Evolutionary conservation across 495 filamentous ascomycete genomes (phyloP).

Genomic region (Glonium stellatum): DNA sequence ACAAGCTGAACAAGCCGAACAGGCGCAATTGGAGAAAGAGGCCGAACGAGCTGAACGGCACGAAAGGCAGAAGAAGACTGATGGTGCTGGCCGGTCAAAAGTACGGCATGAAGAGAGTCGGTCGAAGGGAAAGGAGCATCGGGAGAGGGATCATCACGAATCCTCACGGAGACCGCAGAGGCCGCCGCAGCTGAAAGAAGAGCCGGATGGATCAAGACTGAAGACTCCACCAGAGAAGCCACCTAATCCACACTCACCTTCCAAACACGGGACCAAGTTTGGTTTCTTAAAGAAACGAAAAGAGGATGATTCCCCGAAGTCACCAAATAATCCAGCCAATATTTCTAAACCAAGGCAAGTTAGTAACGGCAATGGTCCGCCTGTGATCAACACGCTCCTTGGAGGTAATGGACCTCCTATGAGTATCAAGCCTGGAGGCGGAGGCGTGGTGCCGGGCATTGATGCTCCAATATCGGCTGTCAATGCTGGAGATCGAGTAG

Average conservation of each 20-base stretch:
- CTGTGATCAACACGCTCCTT: constrained; percentile 1
- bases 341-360: constrained; percentile 15
- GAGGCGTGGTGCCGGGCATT: constrained; percentile 53
- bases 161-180: constrained; percentile 1
- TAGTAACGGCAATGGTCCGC: constrained; percentile 1
- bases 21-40: constrained; percentile 16
- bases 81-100: constrained; percentile 6
- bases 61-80: constrained; percentile 14
- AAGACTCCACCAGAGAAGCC: neutral
- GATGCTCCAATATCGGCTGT: constrained; percentile 81
- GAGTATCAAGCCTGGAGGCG: constrained; percentile 37
- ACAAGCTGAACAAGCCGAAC: constrained; percentile 19
- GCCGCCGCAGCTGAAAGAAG: neutral
- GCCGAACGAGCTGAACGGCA: constrained; percentile 12
- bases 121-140: constrained; percentile 14
- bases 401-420: constrained; percentile 14
- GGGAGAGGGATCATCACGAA: neutral
- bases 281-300: constrained; percentile 1
- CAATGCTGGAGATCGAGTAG: constrained; percentile 69
- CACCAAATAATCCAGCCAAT: neutral
- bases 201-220: neutral
- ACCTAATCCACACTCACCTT: neutral
- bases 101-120: constrained; percentile 19
- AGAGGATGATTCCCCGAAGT: neutral
- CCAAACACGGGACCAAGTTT: neutral